phyloP scores from a whole-genome alignment of 202 grass and related monocot genomes.

The Miscanthus sacchariflorus region DNA sequence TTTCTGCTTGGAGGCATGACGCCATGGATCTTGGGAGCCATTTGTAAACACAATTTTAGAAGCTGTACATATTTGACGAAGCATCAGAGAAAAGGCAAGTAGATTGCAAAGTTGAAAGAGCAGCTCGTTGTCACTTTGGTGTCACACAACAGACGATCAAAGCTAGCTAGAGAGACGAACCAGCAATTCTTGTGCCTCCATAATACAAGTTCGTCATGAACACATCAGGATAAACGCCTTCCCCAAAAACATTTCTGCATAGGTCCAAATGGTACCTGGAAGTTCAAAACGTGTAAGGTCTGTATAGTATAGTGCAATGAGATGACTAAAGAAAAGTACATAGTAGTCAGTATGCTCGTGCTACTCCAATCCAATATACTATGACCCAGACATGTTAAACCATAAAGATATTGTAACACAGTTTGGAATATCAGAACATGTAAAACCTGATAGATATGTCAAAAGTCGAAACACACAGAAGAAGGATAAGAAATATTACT shows the following conservation, averaged over 20 bases:
- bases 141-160: neutral
- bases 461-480: constrained; percentile 26
- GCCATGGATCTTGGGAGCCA: constrained; percentile 96
- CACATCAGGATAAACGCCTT: constrained; percentile 90
- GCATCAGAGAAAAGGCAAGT: constrained; percentile 5
- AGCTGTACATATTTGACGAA: constrained; percentile 54
- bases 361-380: neutral
- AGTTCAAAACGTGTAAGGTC: constrained; percentile 14
- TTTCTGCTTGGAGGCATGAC: constrained; percentile 92
- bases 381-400: neutral
- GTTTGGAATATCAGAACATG: neutral
- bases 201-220: constrained; percentile 97
- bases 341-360: neutral
- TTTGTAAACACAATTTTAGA: constrained; percentile 92
- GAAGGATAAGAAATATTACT: constrained; percentile 43
- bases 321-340: neutral
- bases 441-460: constrained; percentile 36
- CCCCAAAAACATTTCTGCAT: constrained; percentile 90
- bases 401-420: neutral
- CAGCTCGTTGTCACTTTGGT: neutral
- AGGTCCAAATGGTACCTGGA: constrained; percentile 73
- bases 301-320: neutral
- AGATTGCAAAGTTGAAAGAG: neutral
- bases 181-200: constrained; percentile 82
- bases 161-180: constrained; percentile 34